Evolutionary conservation across 176 grass and related monocot species (phyloP).

Genomic region (Ananas comosus): DNA sequence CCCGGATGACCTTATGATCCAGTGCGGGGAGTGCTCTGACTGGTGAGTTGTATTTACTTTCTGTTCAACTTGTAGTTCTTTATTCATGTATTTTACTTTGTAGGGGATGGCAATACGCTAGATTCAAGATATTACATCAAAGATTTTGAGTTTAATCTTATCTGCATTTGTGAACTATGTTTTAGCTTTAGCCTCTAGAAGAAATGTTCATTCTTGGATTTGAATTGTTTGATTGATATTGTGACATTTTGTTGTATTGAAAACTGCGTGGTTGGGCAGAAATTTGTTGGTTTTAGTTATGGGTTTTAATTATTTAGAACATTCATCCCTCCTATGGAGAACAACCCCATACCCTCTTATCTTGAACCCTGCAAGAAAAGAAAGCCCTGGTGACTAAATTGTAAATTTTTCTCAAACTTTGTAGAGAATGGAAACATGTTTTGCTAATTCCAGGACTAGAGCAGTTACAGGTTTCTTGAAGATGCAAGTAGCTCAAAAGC

Average conservation of each 20-base stretch:
- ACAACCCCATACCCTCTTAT: too few relatives aligned
- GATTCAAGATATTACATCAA: background rate
- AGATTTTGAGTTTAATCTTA: background rate
- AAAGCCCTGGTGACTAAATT: too few relatives aligned
- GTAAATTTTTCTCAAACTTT: too few relatives aligned
- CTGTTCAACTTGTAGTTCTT: constrained; percentile 4
- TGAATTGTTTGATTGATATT: background rate
- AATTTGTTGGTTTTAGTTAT: background rate
- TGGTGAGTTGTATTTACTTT: constrained; percentile 45
- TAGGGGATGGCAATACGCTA: constrained; percentile 5
- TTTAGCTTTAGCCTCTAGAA: background rate
- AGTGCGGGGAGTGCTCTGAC: constrained; percentile 88
- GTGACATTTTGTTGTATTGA: background rate
- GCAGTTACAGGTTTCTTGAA: too few relatives aligned
- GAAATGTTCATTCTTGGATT: background rate
- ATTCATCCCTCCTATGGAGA: too few relatives aligned
- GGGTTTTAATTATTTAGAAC: background rate
- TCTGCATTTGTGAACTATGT: background rate
- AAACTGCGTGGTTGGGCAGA: background rate
- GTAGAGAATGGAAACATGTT: too few relatives aligned
- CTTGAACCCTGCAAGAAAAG: too few relatives aligned
- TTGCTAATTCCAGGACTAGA: too few relatives aligned
- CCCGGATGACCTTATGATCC: constrained; percentile 98
- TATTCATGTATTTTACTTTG: background rate
- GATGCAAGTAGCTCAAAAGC: too few relatives aligned